These are phyloP conservation scores for Teunomyces aglyptinius DNA, from an alignment of 805 yeast genomes.

Conservation along the genomic window DNA sequence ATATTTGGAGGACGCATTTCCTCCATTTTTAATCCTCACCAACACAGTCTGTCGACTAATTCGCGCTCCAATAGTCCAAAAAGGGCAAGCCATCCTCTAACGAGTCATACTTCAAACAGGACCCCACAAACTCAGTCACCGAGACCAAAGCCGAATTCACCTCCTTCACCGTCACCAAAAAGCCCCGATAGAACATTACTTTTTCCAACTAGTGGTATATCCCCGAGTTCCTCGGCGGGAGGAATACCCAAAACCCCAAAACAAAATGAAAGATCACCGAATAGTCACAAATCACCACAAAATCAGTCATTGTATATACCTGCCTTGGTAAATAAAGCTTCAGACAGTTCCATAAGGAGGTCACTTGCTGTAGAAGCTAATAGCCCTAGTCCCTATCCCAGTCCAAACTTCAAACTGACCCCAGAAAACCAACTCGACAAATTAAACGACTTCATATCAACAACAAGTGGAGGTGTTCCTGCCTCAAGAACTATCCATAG, in stretches of 20 bases:
- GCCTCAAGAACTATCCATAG: not conserved
- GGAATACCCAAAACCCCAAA: not conserved
- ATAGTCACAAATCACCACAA: not conserved
- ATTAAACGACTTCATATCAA: not conserved
- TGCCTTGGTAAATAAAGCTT: not conserved
- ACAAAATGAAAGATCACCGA: not conserved
- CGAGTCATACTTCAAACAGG: not conserved
- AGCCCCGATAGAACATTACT: not conserved
- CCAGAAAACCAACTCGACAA: not conserved
- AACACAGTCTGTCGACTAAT: slow-evolving; percentile 1
- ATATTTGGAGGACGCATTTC: slow-evolving; percentile 31
- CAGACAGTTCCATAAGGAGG: not conserved
- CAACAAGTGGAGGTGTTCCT: not conserved
- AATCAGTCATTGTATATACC: slow-evolving; percentile 1
- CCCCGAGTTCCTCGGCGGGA: not conserved
- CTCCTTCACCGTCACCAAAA: not conserved
- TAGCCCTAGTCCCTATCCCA: not conserved
- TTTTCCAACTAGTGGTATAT: not conserved
- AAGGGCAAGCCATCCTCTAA: not conserved
- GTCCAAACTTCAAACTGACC: not conserved
- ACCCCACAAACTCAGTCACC: not conserved
- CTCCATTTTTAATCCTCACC: slow-evolving; percentile 24
- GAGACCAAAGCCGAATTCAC: not conserved
- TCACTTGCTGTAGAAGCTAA: not conserved
- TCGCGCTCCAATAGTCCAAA: not conserved